Evolutionary conservation across 202 grass and related monocot species (phyloP), one percentile per base, ranked within the genome.

Genomic region (Bolboschoenoplectus hybrid): DNA sequence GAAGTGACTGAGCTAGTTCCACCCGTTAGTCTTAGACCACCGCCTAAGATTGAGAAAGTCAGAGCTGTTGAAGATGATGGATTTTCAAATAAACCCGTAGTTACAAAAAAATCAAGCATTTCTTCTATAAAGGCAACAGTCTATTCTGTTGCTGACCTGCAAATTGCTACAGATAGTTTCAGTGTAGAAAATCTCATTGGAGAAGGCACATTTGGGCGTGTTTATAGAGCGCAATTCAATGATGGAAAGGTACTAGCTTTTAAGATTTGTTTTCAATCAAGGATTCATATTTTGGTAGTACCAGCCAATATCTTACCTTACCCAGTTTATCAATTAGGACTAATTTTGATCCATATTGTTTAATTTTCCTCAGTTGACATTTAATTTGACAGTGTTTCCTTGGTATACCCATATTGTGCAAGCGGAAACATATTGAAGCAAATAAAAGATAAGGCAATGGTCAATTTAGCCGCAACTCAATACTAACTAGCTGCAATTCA

Each of bases 121-220:
- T 60, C 89, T 85, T 81, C 90, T 70, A 89, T 98, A 87, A 95
- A 95, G 83, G 93, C 96, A 82, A 82, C 80, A 83, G 85, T 89
- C 85, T 98, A 98, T 94, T 98, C 96, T 89, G 96, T 98, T 84
- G 93, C 96, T 32, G 96, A 98, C 78, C 87, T 98, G 66, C 96
- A 98, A 84, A 89, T 98, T 80, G 93, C 96, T 81, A 98, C 96
- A 77, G 90, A 96, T 74, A 98, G 96, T 85, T 98, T 98, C 70
- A 94, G 80, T 81, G 87, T 92, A 49, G 93, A 96, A 1, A 98
- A 91, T 89, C 89, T 98, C 90, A 87, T 98, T 69, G 97, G 97
- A 67, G 97, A 96, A 88, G 97, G 91, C 73, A 91, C 90, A 84
- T 98, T 96, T 92, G 97, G 97, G 65, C 91, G 93, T 77, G 93